Base-by-base conservation (phyloP, 768 basidiomycete species). In the Calvatia gigantea region DNA sequence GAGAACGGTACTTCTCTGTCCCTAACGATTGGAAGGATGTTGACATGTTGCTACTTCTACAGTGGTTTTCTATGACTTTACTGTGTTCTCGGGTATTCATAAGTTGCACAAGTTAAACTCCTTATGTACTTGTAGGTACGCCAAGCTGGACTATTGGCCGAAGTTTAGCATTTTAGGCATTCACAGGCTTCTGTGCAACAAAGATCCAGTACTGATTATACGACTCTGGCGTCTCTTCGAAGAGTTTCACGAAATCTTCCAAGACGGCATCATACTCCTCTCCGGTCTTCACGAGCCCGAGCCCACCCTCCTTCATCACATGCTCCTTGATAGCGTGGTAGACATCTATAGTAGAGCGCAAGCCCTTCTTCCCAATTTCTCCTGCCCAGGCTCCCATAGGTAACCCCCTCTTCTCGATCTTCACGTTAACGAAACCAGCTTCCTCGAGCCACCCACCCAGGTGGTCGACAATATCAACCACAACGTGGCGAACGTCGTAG, bases 351-450 rank as follows among this genome's bases (percentile, higher is more conserved):
- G 14, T 17, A 23, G 17, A 9, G 8, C 39, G 1, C 6, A 19
- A 6, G 7, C 6, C n/a, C n/a, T 1, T 5, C 19, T 21, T 17
- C 39, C 39, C n/a, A 9, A 12, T n/a, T 19, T 41, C 12, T n/a
- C 38, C n/a, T 14, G 38, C 38, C 39, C 51, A 51, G 4, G 27
- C 29, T 6, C 51, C 51, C 25, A 52, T 5, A 6, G 51, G 51
- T 25, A 52, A 21, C 3, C 8, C 2, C 17, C 21, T 52, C 23
- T 54, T 42, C 17, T 43, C 52, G 3, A 49, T 19, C 7, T 32
- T 41, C 2, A 58, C 42, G n/a, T 58, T 45, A 11, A 58, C 52
- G 8, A 58, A 58, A 12, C 57, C 57, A 14, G 50, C 35, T 2
- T 38, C 21, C 1, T 52, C 11, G 2, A 58, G 17, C 38, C 46